phyloP scores from a whole-genome alignment of 1,139 yeast species.

The Yamadazyma conglobata region DNA sequence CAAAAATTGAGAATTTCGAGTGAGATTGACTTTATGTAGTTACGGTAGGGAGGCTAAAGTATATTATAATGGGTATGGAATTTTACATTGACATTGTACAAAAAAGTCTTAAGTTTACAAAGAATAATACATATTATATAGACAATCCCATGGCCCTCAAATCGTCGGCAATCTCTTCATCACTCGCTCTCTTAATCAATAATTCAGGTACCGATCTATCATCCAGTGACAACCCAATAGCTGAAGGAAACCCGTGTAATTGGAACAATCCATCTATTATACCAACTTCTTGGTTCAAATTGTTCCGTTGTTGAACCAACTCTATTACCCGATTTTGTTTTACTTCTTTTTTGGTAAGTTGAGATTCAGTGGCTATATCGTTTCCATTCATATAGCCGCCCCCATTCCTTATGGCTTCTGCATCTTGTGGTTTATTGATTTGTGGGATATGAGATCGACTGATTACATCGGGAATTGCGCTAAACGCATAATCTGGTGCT shows the following conservation, averaged over 20 bases:
- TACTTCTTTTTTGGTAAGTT: slow-evolving; percentile 30
- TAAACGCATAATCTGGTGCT: slow-evolving; percentile 42
- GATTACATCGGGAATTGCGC: slow-evolving; percentile 36
- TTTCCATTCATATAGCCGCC: slow-evolving; percentile 6
- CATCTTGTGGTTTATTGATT: slow-evolving; percentile 4
- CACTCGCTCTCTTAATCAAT: slow-evolving; percentile 49
- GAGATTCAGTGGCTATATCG: slow-evolving; percentile 9
- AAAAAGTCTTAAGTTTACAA: not conserved
- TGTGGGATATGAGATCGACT: slow-evolving; percentile 19
- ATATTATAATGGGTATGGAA: too few species aligned
- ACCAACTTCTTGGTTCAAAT: slow-evolving; percentile 54
- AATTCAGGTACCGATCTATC: slow-evolving; percentile 29
- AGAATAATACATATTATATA: slow-evolving; percentile 10
- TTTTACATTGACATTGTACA: slow-evolving; percentile 3
- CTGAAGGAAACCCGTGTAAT: slow-evolving; percentile 68
- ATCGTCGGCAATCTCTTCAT: slow-evolving; percentile 63
- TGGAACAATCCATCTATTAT: slow-evolving; percentile 53
- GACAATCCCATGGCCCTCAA: slow-evolving; percentile 48
- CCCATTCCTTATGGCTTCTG: slow-evolving; percentile 11
- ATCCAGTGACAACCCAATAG: slow-evolving; percentile 38
- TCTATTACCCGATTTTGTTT: slow-evolving; percentile 40
- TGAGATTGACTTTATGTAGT: not conserved
- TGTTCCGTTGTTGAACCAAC: slow-evolving; percentile 53
- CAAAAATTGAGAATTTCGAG: too few species aligned
- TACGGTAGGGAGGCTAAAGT: not conserved